Percentiles rank a stretch among this genome's conserved stretches.
These are phyloP conservation scores for maize (Zea mays) DNA, from an alignment of 176 grass and related monocot genomes.

Conservation along the genomic window DNA sequence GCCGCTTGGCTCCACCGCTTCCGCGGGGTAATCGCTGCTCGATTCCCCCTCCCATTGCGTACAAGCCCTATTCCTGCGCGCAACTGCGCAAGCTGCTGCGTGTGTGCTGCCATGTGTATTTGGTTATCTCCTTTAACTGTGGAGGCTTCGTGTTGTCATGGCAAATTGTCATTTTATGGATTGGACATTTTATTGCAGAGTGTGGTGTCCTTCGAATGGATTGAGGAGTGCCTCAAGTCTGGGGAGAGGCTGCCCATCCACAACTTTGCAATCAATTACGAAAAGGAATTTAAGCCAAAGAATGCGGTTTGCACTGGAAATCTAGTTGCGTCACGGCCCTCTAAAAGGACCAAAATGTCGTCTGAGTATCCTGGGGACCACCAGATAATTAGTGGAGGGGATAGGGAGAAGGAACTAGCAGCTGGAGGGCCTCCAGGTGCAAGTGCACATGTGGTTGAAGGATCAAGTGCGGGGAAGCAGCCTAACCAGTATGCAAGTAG, in stretches of 20 bases:
- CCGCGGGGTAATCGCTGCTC: constrained; percentile 49
- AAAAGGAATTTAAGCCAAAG: constrained; percentile 45
- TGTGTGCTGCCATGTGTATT: constrained; percentile 20
- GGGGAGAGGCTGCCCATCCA: constrained; percentile 63
- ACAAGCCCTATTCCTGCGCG: background rate
- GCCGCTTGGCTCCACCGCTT: constrained; percentile 56
- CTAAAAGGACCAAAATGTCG: constrained; percentile 51
- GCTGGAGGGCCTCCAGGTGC: constrained; percentile 16
- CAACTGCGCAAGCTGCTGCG: background rate
- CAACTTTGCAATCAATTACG: constrained; percentile 55
- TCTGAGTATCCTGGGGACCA: constrained; percentile 4
- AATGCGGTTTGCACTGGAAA: constrained; percentile 18
- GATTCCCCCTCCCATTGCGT: background rate
- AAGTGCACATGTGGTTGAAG: constrained; percentile 13
- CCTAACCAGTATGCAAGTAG: constrained; percentile 24
- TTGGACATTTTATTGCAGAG: constrained; percentile 38
- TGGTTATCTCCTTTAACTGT: background rate
- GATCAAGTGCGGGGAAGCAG: constrained; percentile 27
- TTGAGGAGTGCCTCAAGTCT: constrained; percentile 70
- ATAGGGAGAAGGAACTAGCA: constrained; percentile 11
- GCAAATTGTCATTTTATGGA: background rate
- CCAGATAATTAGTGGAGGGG: constrained; percentile 8
- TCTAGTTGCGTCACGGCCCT: constrained; percentile 2
- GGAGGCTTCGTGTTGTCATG: background rate
- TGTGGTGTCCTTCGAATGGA: constrained; percentile 62